Evolutionary conservation across 768 basidiomycete genomes (phyloP).

Genomic region (Antrodiella citrinella): DNA sequence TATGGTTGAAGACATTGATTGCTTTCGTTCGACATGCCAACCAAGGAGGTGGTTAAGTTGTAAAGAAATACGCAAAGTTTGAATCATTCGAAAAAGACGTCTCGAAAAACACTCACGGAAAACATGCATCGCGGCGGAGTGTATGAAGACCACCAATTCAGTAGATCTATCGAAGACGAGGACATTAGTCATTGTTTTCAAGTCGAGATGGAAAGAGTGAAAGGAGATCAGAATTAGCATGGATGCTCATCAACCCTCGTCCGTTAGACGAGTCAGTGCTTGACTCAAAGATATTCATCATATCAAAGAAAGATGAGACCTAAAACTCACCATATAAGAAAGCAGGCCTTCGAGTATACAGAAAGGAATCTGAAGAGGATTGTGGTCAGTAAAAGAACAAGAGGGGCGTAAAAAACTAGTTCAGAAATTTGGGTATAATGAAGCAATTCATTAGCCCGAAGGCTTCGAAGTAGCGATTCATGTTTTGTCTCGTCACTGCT

Average conservation of each 20-base stretch:
- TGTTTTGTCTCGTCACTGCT: slow-evolving; percentile 50
- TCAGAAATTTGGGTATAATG: slow-evolving; percentile 93
- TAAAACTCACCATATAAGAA: slow-evolving; percentile 28
- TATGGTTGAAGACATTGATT: slow-evolving; percentile 30
- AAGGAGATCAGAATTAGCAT: slow-evolving; percentile 97
- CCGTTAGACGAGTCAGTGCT: slow-evolving; percentile 79
- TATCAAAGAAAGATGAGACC: slow-evolving; percentile 15
- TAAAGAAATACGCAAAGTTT: too few species aligned
- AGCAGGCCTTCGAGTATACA: background rate
- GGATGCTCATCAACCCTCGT: slow-evolving; percentile 66
- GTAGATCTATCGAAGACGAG: too few species aligned
- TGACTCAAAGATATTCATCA: slow-evolving; percentile 86
- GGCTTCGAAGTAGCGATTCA: slow-evolving; percentile 90
- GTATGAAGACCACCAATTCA: too few species aligned
- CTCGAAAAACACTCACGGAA: too few species aligned
- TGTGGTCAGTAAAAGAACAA: slow-evolving; percentile 9
- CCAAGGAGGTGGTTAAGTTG: background rate
- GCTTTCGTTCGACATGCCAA: slow-evolving; percentile 10
- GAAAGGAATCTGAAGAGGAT: background rate
- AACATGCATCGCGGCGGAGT: too few species aligned
- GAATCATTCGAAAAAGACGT: too few species aligned
- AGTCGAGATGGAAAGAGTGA: slow-evolving; percentile 7
- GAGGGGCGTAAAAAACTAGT: slow-evolving; percentile 15
- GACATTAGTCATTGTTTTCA: background rate
- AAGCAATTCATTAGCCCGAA: slow-evolving; percentile 54